Base-by-base conservation (phyloP, 179 eudicot species). In the Spergularia azorica region DNA sequence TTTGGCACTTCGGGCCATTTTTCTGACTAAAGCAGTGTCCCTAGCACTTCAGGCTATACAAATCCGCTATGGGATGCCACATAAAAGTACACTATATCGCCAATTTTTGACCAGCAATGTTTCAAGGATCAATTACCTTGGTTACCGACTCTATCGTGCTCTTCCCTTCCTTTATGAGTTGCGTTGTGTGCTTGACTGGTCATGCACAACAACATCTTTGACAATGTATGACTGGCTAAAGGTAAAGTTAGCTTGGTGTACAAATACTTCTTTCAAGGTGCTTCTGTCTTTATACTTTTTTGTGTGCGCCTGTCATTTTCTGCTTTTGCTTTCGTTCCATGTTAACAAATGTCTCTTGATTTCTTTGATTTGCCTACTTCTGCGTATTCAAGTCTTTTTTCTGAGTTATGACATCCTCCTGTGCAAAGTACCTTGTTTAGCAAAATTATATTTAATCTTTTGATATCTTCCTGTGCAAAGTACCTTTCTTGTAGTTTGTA, bases 211-310 rank as follows among this genome's bases (percentile, higher is more conserved):
- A 18, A 96, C 99, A 66, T 94, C 98, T 41, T 86, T 96, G 89
- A 96, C 99, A 12, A 96, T 96, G 96, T 96, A 96, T 79, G 99
- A 96, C 84, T 96, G 99, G 99, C 91, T 96, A 81, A 96, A 96
- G 99, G 98, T 96, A 74, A 82, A 17, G 67, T 68, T 64, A 60
- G 63, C 75, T 77, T 71, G 51, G 63, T 48, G 60, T 59, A 12
- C 17, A 48, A 36, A 26, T 61, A 16, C 39, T n/a, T 71, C 32
- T 17, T 14, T 4, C 55, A 62, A 38, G 69, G 54, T 52, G 60
- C 39, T 43, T 70, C 2, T 21, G 17, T 55, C 0, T n/a, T n/a
- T 48, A 12, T 73, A n/a, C 32, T n/a, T 57, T 17, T 3, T 9
- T 74, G 46, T 21, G 75, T 7, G 71, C 67, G 61, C 15, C 13